Conservation (phyloP, 352 stramenopile species). For the Phytopythium chamaehyphon region DNA sequence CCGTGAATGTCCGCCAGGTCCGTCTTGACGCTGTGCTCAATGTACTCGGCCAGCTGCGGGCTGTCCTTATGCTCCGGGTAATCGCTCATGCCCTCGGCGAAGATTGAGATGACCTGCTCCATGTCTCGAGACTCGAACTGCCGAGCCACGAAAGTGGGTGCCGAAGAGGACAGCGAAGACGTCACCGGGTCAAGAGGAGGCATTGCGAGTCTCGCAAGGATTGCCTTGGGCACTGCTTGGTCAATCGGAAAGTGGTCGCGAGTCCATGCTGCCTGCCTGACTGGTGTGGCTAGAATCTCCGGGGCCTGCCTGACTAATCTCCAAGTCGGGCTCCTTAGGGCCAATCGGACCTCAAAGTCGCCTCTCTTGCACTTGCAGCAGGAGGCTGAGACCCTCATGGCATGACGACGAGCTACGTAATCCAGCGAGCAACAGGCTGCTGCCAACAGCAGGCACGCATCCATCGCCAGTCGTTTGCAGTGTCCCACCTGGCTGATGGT, state of each 20-base stretch:
- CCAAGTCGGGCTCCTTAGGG: too few species aligned
- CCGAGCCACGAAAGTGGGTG: slow-evolving; percentile 12
- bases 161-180: not conserved
- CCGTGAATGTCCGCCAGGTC: slow-evolving; percentile 33
- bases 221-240: not conserved
- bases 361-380: slow-evolving; percentile 3
- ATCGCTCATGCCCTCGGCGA: slow-evolving; percentile 21
- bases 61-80: slow-evolving; percentile 14
- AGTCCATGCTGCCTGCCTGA: not conserved
- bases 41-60: slow-evolving; percentile 15
- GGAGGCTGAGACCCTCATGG: too few species aligned
- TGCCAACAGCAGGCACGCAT: too few species aligned
- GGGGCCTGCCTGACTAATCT: not conserved
- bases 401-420: too few species aligned
- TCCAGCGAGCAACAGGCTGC: too few species aligned
- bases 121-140: slow-evolving; percentile 21
- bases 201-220: not conserved
- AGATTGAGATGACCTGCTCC: slow-evolving; percentile 21
- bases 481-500: too few species aligned
- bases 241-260: not conserved
- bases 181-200: not conserved
- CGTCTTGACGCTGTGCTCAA: slow-evolving; percentile 16
- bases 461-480: too few species aligned
- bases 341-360: not conserved
- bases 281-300: too few species aligned